phyloP scores from a whole-genome alignment of 495 filamentous ascomycete genomes.

The Hyaloscypha bicolor region DNA sequence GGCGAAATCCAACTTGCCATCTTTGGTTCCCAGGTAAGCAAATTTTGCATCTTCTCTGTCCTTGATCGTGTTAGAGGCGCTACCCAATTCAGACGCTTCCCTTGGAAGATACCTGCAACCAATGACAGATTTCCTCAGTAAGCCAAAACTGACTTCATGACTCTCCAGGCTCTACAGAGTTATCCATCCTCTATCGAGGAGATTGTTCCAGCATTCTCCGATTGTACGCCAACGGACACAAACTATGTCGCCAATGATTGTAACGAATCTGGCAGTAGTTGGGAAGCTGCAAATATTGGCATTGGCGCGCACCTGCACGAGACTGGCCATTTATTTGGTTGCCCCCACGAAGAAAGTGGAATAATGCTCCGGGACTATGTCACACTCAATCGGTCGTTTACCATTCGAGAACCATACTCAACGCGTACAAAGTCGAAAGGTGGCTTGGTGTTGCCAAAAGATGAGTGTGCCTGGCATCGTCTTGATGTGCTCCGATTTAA shows the following conservation, averaged over 20 bases:
- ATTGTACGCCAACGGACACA: conserved; percentile 87
- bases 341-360: conserved; percentile 82
- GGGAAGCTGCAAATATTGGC: conserved; percentile 89
- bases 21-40: conserved; percentile 73
- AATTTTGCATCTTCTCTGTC: neutral
- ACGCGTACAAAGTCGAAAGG: conserved; percentile 83
- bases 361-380: conserved; percentile 90
- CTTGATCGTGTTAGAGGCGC: neutral
- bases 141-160: neutral
- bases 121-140: too few relatives aligned
- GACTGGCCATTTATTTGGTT: conserved; percentile 83
- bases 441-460: conserved; percentile 67
- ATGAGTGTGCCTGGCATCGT: conserved; percentile 88
- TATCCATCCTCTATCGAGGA: conserved; percentile 86
- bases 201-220: conserved; percentile 79
- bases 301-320: conserved; percentile 93
- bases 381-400: conserved; percentile 79
- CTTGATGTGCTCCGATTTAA: conserved; percentile 86
- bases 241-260: conserved; percentile 80
- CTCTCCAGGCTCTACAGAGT: conserved; percentile 64
- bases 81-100: too few relatives aligned
- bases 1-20: conserved; percentile 77
- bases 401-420: conserved; percentile 75
- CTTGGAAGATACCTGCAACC: too few relatives aligned
- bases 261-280: conserved; percentile 81